Percentiles rank a stretch among this genome's conserved stretches.
These are phyloP conservation scores for Fusarium luffae DNA, from an alignment of 2,329 filamentous ascomycete species.

Conservation along the genomic window DNA sequence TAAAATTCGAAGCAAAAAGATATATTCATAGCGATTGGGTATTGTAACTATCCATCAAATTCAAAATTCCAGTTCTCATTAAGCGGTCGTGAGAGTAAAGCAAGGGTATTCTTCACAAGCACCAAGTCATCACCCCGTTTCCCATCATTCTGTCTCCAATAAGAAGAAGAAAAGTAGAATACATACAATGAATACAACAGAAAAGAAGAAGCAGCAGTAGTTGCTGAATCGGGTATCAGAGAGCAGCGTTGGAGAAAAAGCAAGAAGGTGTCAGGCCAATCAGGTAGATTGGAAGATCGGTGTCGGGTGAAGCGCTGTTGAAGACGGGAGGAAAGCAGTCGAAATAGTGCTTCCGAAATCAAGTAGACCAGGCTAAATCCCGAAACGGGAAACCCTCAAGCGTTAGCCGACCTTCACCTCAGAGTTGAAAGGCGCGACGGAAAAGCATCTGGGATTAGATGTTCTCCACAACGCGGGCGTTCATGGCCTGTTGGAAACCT, in stretches of 20 bases:
- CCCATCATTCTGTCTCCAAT: slow-evolving; percentile 1
- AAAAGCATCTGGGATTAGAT: slow-evolving; percentile 66
- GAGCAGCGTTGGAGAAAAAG: background rate
- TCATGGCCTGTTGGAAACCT: slow-evolving; percentile 83
- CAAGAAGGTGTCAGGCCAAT: slow-evolving; percentile 13
- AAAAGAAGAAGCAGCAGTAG: background rate
- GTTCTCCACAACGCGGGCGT: slow-evolving; percentile 84
- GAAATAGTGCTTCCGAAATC: slow-evolving; percentile 44
- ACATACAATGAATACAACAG: slow-evolving; percentile 26
- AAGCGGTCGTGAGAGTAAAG: slow-evolving; percentile 21
- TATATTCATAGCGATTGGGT: slow-evolving; percentile 39
- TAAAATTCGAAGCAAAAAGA: background rate
- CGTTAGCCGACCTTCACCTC: slow-evolving; percentile 47
- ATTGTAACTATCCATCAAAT: slow-evolving; percentile 29
- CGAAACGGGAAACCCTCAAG: slow-evolving; percentile 43
- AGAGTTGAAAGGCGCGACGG: slow-evolving; percentile 19
- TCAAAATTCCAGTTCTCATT: slow-evolving; percentile 26
- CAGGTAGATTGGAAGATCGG: slow-evolving; percentile 2
- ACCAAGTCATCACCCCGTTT: background rate
- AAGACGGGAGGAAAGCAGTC: slow-evolving; percentile 35
- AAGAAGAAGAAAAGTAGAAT: slow-evolving; percentile 20
- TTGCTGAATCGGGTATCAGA: slow-evolving; percentile 36
- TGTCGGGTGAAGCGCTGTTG: slow-evolving; percentile 21
- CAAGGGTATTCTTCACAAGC: slow-evolving; percentile 31
- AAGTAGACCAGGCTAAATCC: slow-evolving; percentile 52